Evolutionary conservation across 306 rosid species (phyloP).

Genomic region (Clitoria ternatea): DNA sequence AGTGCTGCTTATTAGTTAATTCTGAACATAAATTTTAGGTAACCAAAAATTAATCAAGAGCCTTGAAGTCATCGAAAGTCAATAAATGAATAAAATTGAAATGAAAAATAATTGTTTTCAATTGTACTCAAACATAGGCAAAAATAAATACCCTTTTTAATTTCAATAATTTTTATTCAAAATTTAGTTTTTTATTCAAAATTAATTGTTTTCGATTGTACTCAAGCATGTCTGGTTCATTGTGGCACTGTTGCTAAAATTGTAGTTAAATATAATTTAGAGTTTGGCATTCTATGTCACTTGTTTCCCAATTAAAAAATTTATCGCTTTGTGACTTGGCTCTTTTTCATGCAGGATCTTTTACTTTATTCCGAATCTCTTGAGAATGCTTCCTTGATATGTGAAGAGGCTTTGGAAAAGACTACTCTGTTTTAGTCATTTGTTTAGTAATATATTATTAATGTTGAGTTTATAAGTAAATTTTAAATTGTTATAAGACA

Average conservation of each 20-base stretch:
- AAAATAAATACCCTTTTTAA: neutral
- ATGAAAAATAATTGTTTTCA: neutral
- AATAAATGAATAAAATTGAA: neutral
- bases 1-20: neutral
- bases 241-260: slow-evolving; percentile 5
- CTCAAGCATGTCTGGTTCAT: neutral
- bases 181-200: neutral
- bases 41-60: neutral
- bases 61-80: neutral
- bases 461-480: too few relatives aligned
- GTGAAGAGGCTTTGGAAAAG: slow-evolving; percentile 62
- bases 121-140: neutral
- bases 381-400: slow-evolving; percentile 61
- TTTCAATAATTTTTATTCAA: neutral
- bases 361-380: slow-evolving; percentile 69
- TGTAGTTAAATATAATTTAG: slow-evolving; percentile 5
- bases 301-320: neutral
- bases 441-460: too few relatives aligned
- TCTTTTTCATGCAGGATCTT: slow-evolving; percentile 46
- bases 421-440: too few relatives aligned
- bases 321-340: slow-evolving; percentile 7
- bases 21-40: neutral
- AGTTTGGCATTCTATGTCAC: slow-evolving; percentile 13
- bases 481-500: too few relatives aligned
- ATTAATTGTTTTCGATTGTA: too few relatives aligned